Base-by-base conservation (phyloP, 257 asterid genomes). In the Gynochthodes officinalis region DNA sequence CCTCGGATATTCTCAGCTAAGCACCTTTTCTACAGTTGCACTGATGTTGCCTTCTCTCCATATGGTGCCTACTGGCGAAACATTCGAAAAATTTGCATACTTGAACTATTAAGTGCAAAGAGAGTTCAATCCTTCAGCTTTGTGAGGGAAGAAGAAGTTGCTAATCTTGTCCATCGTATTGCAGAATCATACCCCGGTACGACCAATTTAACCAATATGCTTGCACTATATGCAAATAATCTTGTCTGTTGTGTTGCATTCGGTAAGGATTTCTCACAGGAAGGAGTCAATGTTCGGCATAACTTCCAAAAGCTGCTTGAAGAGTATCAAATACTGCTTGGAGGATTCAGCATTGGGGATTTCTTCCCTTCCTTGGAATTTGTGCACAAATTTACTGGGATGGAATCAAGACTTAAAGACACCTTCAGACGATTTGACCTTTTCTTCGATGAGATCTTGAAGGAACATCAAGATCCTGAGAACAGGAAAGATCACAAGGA, bases 351-450 rank as follows among this genome's bases (percentile, higher is more conserved):
- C 49, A 1, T 80, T 7, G 91, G 90, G 27, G 95, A 88, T 70
- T 88, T 83, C 73, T 88, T 84, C 49, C 95, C 95, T 27, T 85
- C 89, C 1, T 68, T 88, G 82, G 90, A 82, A 9, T 80, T 86
- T 43, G 8, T 88, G 73, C 87, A 86, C 32, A 74, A 37, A 40
- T n/a, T 88, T 52, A 80, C 90, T 0, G 89, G 92, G 15, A 40
- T 62, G 27, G 84, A 79, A 77, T 69, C 80, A 1, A 75, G 90
- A 44, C 85, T 89, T 18, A 55, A 61, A 9, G 46, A 58, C 25
- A 82, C 89, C n/a, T 86, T 84, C 70, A 67, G 27, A 35, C 73
- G 81, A 0, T 85, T 86, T 23, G 92, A 89, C 39, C 39, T 33
- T 69, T 68, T 89, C 28, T 83, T 89, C 37, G 76, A 69, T 40